Base-by-base conservation (phyloP, 441 rosid species). In the Populus hybrid region DNA sequence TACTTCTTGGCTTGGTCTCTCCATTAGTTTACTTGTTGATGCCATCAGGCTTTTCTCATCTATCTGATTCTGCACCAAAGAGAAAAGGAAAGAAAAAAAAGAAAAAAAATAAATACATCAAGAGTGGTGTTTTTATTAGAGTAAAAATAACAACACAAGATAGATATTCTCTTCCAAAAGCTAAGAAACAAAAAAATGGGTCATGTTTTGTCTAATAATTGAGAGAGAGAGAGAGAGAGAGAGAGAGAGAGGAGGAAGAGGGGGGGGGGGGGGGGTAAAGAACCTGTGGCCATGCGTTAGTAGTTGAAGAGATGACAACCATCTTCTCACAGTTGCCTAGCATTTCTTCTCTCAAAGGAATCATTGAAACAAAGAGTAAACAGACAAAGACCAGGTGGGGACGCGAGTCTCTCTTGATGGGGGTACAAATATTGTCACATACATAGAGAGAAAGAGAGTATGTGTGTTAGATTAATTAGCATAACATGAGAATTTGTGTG, bases 211-310 rank as follows among this genome's bases (percentile, higher is more conserved):
- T 72, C 75, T 77, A 80, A 85, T 90, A 85, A 88, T 87, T 90
- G 90, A 88, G 78, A 66, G 21, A 28, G 78, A 42, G 65, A 65
- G 50, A 75, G 83, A 78, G 68, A 40, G 74, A 75, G 70, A 61
- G 31, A 3, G 4, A 2, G 31, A 29, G 38, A 68, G 28, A n/a
- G n/a, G n/a, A n/a, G n/a, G n/a, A n/a, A n/a, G n/a, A n/a, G n/a
- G n/a, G n/a, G n/a, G n/a, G 72, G 72, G 81, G 53, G 74, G 59
- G 74, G 56, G 66, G 4, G 31, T n/a, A 72, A 81, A 35, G 69
- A 80, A 87, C 89, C 89, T 86, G 89, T 84, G 94, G 84, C 91
- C 90, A 90, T 84, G 78, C 86, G 84, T 84, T 87, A 36, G 82
- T 73, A 71, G 87, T 77, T 80, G 90, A 80, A 80, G 88, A 80